Percentiles rank a stretch among this genome's conserved stretches.
phyloP scores from a whole-genome alignment of 129 eudicot genomes.

The Oenanthe sinensis region DNA sequence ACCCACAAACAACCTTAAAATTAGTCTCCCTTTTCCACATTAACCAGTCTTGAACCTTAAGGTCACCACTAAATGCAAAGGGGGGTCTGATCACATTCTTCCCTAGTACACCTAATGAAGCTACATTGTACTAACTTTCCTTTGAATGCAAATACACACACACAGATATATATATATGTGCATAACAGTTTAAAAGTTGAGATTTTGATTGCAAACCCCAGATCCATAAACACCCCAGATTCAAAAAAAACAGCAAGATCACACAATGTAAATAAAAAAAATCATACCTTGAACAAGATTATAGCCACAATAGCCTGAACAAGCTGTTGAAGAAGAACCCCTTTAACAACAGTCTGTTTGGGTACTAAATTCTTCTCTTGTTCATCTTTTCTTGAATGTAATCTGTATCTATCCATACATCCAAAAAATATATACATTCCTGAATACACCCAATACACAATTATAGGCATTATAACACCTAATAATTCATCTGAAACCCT shows the following conservation, averaged over 20 bases:
- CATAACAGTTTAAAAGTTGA: neutral
- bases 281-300: slow-evolving; percentile 58
- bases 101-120: neutral
- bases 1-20: neutral
- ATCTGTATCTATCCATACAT: slow-evolving; percentile 49
- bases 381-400: slow-evolving; percentile 63
- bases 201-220: neutral
- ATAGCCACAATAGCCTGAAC: slow-evolving; percentile 68
- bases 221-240: neutral
- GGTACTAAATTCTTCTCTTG: slow-evolving; percentile 75
- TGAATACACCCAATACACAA: slow-evolving; percentile 77
- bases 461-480: slow-evolving; percentile 69
- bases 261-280: neutral
- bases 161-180: too few relatives aligned
- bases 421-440: slow-evolving; percentile 59
- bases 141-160: neutral
- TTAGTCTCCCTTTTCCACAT: neutral
- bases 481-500: slow-evolving; percentile 63
- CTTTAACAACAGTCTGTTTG: slow-evolving; percentile 46
- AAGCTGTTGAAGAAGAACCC: slow-evolving; percentile 76
- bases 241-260: too few relatives aligned
- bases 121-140: neutral
- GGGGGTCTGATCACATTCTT: neutral
- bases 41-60: too few relatives aligned
- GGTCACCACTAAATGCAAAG: neutral